Percentiles rank a stretch among this genome's conserved stretches.
These are phyloP conservation scores for Alternaria burnsii DNA, from an alignment of 2,329 filamentous ascomycete genomes.

Conservation along the genomic window DNA sequence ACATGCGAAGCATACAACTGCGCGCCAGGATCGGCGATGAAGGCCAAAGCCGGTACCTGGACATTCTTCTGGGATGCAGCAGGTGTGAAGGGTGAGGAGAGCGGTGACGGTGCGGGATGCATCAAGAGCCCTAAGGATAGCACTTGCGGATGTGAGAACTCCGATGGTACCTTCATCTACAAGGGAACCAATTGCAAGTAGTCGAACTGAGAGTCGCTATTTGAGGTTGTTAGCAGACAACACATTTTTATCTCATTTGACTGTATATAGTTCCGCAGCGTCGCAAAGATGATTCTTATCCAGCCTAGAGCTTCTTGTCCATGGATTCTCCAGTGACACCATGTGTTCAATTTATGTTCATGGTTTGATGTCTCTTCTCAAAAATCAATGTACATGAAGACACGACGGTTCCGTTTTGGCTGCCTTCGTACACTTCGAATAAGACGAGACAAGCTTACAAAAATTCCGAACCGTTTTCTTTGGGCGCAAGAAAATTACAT, in stretches of 20 bases:
- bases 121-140: slow-evolving; percentile 38
- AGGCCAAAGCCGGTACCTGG: slow-evolving; percentile 25
- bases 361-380: not conserved
- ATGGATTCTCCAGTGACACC: too few species aligned
- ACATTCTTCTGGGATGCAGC: slow-evolving; percentile 35
- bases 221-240: not conserved
- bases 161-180: slow-evolving; percentile 34
- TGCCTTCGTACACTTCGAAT: not conserved
- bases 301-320: not conserved
- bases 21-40: slow-evolving; percentile 26
- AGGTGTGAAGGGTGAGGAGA: slow-evolving; percentile 26
- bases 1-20: slow-evolving; percentile 51
- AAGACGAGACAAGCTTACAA: not conserved
- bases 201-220: not conserved
- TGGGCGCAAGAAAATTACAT: not conserved
- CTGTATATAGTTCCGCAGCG: not conserved
- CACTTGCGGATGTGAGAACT: slow-evolving; percentile 38
- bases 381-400: not conserved
- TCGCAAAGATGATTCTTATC: not conserved
- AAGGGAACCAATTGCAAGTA: slow-evolving; percentile 20
- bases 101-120: slow-evolving; percentile 37
- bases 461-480: not conserved
- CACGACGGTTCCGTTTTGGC: not conserved
- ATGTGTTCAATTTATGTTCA: not conserved
- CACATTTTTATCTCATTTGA: not conserved